Conservation (phyloP, 352 stramenopile species). For the Pythium dissotocum region DNA sequence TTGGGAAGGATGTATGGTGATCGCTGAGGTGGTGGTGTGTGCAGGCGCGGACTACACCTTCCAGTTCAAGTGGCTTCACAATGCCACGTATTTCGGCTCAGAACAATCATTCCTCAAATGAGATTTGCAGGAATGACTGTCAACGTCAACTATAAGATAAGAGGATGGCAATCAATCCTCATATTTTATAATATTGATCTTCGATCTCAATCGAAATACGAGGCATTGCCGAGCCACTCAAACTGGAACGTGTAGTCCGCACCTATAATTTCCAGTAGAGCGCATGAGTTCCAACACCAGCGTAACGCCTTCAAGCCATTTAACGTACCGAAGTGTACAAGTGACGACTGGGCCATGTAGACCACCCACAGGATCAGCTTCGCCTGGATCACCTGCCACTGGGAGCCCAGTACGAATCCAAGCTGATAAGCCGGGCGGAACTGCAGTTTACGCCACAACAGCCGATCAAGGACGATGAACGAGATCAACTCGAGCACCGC, state of each 20-base stretch:
- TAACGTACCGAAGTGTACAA: slow-evolving; percentile 3
- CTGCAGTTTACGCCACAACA: not conserved
- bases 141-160: too few relatives aligned
- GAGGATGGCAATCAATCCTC: too few relatives aligned
- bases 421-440: not conserved
- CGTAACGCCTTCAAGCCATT: too few relatives aligned
- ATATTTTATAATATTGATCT: too few relatives aligned
- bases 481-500: not conserved
- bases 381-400: slow-evolving; percentile 2
- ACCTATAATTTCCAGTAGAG: not conserved
- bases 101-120: too few relatives aligned
- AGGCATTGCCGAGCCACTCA: not conserved
- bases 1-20: not conserved
- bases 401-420: not conserved
- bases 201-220: not conserved
- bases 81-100: not conserved
- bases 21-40: not conserved
- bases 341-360: not conserved
- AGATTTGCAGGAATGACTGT: too few relatives aligned
- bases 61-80: slow-evolving; percentile 1
- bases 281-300: too few relatives aligned
- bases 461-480: not conserved
- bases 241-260: slow-evolving; percentile 9
- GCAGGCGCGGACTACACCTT: slow-evolving; percentile 4
- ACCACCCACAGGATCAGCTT: slow-evolving; percentile 4